These are phyloP conservation scores for Candida cerambycidarum DNA, from an alignment of 805 yeast genomes.

Conservation along the genomic window DNA sequence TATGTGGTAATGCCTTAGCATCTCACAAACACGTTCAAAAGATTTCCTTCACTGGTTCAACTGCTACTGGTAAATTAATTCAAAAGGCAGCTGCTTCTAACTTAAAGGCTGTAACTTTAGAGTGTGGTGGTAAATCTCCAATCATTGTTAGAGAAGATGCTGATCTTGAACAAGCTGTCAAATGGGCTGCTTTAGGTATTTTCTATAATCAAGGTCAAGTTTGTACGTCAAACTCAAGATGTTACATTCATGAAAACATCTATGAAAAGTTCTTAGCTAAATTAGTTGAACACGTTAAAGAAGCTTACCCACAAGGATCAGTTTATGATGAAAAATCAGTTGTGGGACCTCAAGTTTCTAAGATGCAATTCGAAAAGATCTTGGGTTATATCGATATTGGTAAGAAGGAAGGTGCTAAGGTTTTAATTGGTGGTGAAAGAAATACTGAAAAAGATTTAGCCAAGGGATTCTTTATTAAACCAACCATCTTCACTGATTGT, in stretches of 20 bases:
- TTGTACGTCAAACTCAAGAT: constrained; percentile 66
- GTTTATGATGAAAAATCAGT: constrained; percentile 49
- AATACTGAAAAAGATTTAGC: constrained; percentile 37
- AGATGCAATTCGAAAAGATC: constrained; percentile 56
- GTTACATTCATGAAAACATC: constrained; percentile 55
- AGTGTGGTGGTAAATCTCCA: constrained; percentile 76
- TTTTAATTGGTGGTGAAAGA: constrained; percentile 43
- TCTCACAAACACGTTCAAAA: constrained; percentile 57
- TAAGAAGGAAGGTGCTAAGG: constrained; percentile 44
- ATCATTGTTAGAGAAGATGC: constrained; percentile 63
- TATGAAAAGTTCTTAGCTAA: constrained; percentile 52
- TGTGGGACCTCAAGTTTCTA: constrained; percentile 64
- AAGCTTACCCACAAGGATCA: constrained; percentile 55
- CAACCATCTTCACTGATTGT: constrained; percentile 76
- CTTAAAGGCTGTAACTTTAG: constrained; percentile 64
- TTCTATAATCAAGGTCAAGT: constrained; percentile 67
- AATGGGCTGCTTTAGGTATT: constrained; percentile 67
- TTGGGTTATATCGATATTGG: constrained; percentile 42
- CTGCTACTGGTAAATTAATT: constrained; percentile 64
- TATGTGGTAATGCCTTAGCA: constrained; percentile 69
- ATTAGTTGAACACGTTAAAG: constrained; percentile 46
- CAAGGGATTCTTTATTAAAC: constrained; percentile 68
- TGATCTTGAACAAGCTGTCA: constrained; percentile 61
- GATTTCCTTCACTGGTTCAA: constrained; percentile 66
- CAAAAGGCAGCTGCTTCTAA: constrained; percentile 61